phyloP scores from a whole-genome alignment of 108 stramenopile species.

The Stephanodiscus triporus region DNA sequence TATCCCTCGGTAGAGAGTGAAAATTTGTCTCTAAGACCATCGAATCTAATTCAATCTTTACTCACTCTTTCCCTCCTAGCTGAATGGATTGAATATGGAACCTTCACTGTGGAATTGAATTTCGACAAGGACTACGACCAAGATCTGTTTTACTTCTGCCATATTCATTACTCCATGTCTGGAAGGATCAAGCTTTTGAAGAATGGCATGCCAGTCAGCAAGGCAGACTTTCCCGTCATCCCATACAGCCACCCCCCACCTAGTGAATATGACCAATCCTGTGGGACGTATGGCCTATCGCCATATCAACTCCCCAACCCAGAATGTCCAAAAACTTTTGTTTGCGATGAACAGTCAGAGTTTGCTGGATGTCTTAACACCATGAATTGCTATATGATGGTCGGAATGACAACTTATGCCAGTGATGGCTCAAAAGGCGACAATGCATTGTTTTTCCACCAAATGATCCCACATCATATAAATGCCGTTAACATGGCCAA shows the following conservation, averaged over 20 bases:
- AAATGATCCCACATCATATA: slow-evolving; percentile 94
- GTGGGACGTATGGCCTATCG: slow-evolving; percentile 71
- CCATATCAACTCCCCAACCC: slow-evolving; percentile 58
- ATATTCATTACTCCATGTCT: slow-evolving; percentile 76
- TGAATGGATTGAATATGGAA: slow-evolving; percentile 63
- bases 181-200: slow-evolving; percentile 79
- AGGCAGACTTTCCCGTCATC: slow-evolving; percentile 47
- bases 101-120: slow-evolving; percentile 60
- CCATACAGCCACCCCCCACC: slow-evolving; percentile 60
- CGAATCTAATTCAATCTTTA: not conserved
- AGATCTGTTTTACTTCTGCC: slow-evolving; percentile 95
- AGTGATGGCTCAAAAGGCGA: slow-evolving; percentile 8
- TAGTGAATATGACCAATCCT: slow-evolving; percentile 59
- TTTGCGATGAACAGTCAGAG: slow-evolving; percentile 49
- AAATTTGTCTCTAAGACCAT: not conserved
- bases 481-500: slow-evolving; percentile 97
- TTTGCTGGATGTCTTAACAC: slow-evolving; percentile 75
- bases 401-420: slow-evolving; percentile 62
- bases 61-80: slow-evolving; percentile 6
- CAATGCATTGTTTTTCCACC: slow-evolving; percentile 73
- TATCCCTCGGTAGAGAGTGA: not conserved
- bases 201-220: slow-evolving; percentile 40
- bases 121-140: slow-evolving; percentile 48
- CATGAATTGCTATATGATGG: slow-evolving; percentile 78
- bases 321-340: slow-evolving; percentile 63